Evolutionary conservation across 495 filamentous ascomycete genomes (phyloP).

Genomic region (Aspergillus leporis): DNA sequence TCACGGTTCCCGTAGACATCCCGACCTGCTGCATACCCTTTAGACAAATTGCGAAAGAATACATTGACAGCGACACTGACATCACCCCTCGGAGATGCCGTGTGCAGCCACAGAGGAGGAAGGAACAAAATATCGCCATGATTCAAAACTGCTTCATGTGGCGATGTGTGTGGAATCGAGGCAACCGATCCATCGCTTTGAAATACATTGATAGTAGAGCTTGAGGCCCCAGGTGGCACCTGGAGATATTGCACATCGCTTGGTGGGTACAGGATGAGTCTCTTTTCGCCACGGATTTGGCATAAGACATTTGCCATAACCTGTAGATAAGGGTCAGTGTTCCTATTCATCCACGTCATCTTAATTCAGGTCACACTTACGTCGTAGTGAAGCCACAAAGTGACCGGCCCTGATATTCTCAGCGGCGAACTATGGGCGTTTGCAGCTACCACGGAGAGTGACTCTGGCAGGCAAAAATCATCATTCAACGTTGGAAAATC

Average conservation of each 20-base stretch:
- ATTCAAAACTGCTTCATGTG: constrained; percentile 63
- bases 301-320: constrained; percentile 90
- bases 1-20: constrained; percentile 92
- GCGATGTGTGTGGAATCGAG: constrained; percentile 56
- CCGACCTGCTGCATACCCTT: constrained; percentile 69
- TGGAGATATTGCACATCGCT: constrained; percentile 66
- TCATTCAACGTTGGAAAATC: constrained; percentile 70
- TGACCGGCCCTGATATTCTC: constrained; percentile 77
- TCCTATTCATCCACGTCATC: constrained; percentile 4
- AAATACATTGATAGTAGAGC: constrained; percentile 74
- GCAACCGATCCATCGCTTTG: constrained; percentile 28
- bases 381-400: constrained; percentile 93
- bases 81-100: constrained; percentile 62
- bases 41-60: constrained; percentile 73
- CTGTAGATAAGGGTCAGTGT: constrained; percentile 31
- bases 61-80: constrained; percentile 79
- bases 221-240: constrained; percentile 76
- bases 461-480: constrained; percentile 71
- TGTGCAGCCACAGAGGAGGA: constrained; percentile 81
- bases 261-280: constrained; percentile 76
- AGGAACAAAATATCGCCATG: constrained; percentile 79
- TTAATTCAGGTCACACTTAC: constrained; percentile 42
- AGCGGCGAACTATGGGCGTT: constrained; percentile 79
- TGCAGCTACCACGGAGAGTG: constrained; percentile 56
- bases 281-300: constrained; percentile 71